Percentiles rank a stretch among this genome's conserved stretches.
Evolutionary conservation across 176 grass and related monocot genomes (phyloP).

Genomic region (maize (Zea mays)): DNA sequence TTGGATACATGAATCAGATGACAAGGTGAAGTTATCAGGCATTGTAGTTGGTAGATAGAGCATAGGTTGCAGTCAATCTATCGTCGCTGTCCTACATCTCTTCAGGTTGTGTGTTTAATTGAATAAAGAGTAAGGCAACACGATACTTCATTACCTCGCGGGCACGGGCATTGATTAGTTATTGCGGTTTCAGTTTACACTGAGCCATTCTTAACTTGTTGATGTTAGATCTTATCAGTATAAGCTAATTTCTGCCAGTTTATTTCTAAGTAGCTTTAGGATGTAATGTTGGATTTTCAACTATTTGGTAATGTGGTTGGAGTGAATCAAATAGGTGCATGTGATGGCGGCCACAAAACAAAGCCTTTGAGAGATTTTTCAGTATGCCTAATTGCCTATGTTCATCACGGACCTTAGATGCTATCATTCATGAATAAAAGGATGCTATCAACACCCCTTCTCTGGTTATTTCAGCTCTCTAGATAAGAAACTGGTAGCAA

Average conservation of each 20-base stretch:
- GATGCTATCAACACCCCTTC: neutral
- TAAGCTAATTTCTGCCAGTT: neutral
- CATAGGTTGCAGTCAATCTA: neutral
- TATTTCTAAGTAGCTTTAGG: neutral
- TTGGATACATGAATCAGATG: neutral
- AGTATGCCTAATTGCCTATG: neutral
- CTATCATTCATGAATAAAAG: too few relatives aligned
- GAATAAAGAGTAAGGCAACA: too few relatives aligned
- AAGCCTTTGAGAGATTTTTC: neutral
- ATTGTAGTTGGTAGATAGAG: slow-evolving; percentile 11
- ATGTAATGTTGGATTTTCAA: neutral
- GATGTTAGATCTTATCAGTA: slow-evolving; percentile 14
- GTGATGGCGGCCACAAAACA: neutral
- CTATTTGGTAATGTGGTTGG: neutral
- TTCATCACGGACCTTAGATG: neutral
- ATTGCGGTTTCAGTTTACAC: neutral
- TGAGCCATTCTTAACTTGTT: neutral
- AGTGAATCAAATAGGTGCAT: neutral
- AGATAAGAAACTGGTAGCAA: too few relatives aligned
- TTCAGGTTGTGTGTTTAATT: neutral
- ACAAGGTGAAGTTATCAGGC: neutral
- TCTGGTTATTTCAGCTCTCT: too few relatives aligned
- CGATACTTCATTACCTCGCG: neutral
- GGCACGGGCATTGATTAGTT: neutral
- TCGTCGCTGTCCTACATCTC: neutral